Base-by-base conservation (phyloP, 1,284 basidiomycete genomes). In the Moniliella sp. region DNA sequence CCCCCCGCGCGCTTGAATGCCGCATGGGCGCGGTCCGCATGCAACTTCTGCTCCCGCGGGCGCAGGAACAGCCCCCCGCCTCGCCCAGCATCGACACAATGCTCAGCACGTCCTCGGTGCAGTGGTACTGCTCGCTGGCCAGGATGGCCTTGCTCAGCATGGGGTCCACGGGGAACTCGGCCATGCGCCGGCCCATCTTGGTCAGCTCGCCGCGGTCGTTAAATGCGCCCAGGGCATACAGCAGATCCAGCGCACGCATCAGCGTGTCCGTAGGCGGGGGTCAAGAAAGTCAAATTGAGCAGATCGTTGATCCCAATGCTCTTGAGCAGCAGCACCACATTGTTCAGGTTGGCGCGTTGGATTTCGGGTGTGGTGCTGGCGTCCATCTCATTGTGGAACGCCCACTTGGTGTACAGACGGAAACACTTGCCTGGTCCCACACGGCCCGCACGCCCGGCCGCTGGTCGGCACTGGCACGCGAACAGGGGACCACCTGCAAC, bases 341-440 rank as follows among this genome's bases (percentile, higher is more conserved):
- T 66, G 25, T 64, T 62, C 18, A 67, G 46, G 59, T 67, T 67
- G 7, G 66, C 67, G 1, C 66, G 54, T 37, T 67, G 66, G 33
- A 70, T 73, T 43, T 73, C 71, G 3, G 71, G 70, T 3, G 70
- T 67, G 3, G 70, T 72, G 49, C 72, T 69, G 46, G 68, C 64
- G 25, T 70, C 66, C 47, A 73, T 55, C 57, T 73, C 71, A 50
- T 72, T 71, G 44, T 65, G 63, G 61, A 67, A 72, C 7, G 71
- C 70, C 66, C 69, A 71, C 45, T 72, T 71, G n/a, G 71, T 73
- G 45, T 69, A 73, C 11, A 73, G 53, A 4, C 91, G 73, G 69
- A 97, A 97, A 14, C 86, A 75, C 61, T 97, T 97, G n/a, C 91
- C 91, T 2, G 91, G 81, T 0, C 88, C 91, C 4, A 94, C 86